Evolutionary conservation across 768 basidiomycete genomes (phyloP).

Genomic region (Rhodotorula babjevae): DNA sequence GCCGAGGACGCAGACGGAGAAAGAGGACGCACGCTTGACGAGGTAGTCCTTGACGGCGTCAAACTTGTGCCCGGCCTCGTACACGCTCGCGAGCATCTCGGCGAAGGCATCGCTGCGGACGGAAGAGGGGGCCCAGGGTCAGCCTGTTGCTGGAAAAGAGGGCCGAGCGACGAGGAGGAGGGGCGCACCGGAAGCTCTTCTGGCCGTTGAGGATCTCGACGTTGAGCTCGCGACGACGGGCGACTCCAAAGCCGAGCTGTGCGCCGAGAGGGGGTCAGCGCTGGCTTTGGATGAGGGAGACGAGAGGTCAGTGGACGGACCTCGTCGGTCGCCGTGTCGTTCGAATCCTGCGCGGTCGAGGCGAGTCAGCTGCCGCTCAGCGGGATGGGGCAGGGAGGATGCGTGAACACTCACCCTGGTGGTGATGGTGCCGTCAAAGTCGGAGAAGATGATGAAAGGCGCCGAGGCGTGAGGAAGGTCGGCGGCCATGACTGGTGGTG

Average conservation of each 20-base stretch:
- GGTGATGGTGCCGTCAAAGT: constrained; percentile 40
- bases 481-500: neutral
- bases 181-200: constrained; percentile 61
- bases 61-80: constrained; percentile 16
- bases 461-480: constrained; percentile 9
- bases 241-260: constrained; percentile 82
- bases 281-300: neutral
- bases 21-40: constrained; percentile 3
- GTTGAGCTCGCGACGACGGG: constrained; percentile 69
- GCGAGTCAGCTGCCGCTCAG: too few relatives aligned
- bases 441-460: constrained; percentile 33
- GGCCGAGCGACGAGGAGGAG: too few relatives aligned
- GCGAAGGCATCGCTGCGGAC: constrained; percentile 73
- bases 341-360: constrained; percentile 14
- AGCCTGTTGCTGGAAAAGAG: too few relatives aligned
- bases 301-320: neutral
- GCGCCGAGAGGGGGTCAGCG: constrained; percentile 45
- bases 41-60: constrained; percentile 23
- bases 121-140: neutral
- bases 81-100: constrained; percentile 75
- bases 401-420: neutral
- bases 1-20: neutral
- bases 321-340: constrained; percentile 38
- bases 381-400: too few relatives aligned
- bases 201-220: constrained; percentile 63